Base-by-base conservation (phyloP, 352 stramenopile genomes). In the Elongisporangium anandrum region DNA sequence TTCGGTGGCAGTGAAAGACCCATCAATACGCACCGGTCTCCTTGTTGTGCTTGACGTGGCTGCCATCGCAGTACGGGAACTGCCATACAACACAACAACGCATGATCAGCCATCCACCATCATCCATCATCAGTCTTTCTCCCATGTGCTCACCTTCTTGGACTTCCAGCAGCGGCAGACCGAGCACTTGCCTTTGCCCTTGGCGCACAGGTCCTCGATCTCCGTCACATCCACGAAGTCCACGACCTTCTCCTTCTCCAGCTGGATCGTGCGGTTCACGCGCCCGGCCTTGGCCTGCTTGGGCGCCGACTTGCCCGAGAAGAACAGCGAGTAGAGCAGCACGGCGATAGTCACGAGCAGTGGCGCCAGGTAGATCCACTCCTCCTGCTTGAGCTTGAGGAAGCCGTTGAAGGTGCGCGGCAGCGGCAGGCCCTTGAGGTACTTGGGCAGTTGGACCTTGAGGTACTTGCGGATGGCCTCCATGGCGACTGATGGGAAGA, bases 141-240 rank as follows among this genome's bases (percentile, higher is more conserved):
- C 49, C 16, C 55, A 29, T 8, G 41, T 15, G 51, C 60, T 10
- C 52, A 82, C 73, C 64, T 87, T 91, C 75, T 94, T 94, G 50
- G 85, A 94, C 71, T 94, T 94, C 85, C 85, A 94, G 72, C 85
- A 94, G 60, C 85, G 79, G 71, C 85, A 94, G 50, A 92, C 59
- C 41, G 75, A 73, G 71, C 85, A 94, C 61, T 94, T 94, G 60
- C 84, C 75, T 67, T 90, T 91, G 53, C 71, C 65, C 63, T 89
- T 88, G 45, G 72, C 68, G 55, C 84, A 74, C 52, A 94, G 68
- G 41, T 94, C 85, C 67, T 94, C 85, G 55, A 94, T 77, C 50
- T 94, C 85, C 16, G 73, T 74, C 53, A 92, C 54, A 19, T 75
- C 64, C 29, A 88, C 56, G 39, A 89, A 80, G 64, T 89, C 68